Base-by-base conservation (phyloP, 2,329 filamentous ascomycete genomes). In the Blastomyces silverae region DNA sequence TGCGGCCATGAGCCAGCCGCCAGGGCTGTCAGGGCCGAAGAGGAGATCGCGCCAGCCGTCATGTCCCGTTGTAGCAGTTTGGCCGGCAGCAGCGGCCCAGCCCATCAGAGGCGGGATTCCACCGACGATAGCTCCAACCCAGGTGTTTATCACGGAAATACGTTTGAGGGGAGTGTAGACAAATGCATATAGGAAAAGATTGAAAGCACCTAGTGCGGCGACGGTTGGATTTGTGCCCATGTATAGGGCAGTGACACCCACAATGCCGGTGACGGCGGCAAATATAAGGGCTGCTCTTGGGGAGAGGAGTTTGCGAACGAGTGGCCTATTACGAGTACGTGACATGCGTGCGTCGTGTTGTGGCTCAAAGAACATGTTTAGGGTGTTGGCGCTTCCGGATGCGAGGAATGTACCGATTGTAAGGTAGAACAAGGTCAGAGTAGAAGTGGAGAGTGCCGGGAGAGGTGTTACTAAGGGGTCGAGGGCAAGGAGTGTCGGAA, bases 341-440 rank as follows among this genome's bases (percentile, higher is more conserved):
- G 85, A 87, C 94, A 99, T 99, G 72, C 89, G 87, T 57, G 92
- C 91, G 76, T 99, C 94, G 73, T 92, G 92, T 66, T 87, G 83
- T 11, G 88, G 90, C 78, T 99, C 94, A 78, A 97, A 92, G 65
- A 97, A 86, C 94, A 99, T 99, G 78, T 99, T 99, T 69, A 97
- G 82, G 1, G 94, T 86, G 75, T 99, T 99, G 55, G 94, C 94
- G 66, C 89, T 91, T 55, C 92, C 91, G n/a, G 87, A 90, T 75
- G 91, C 94, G 25, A 97, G 83, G 4, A 92, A 87, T 0, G 94
- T 97, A 66, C 94, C 93, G 3, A 86, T 86, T 0, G 93, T 96
- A 62, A 99, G 86, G 80, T 96, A 97, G 62, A 95, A 83, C 22
- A 97, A 87, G 10, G 94, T 99, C 63, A 97, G 82, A 1, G 94